Base-by-base conservation (phyloP, 1,139 yeast species). In the Saccharomyces hybrid region DNA sequence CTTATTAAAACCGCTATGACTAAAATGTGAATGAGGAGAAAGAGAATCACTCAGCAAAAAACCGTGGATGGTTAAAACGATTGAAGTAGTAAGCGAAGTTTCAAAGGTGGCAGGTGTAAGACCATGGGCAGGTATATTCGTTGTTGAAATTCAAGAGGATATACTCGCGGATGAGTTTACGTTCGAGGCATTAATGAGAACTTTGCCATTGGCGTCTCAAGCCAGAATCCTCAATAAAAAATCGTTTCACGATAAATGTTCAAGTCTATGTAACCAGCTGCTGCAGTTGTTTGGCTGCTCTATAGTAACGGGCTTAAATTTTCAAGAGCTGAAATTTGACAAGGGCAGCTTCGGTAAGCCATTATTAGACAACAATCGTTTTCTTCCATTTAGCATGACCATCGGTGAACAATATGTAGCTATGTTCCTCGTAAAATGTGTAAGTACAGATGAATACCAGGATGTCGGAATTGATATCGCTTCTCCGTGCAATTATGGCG, bases 391-490 rank as follows among this genome's bases (percentile, higher is more conserved):
- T 51, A 81, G 86, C 47, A 80, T 83, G 66, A 84, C 88, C 25
- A 76, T 78, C 55, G 78, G 80, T 28, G 63, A 79, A 4, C 70
- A 79, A 1, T 64, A 78, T 25, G 64, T 84, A 27, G 79, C 73
- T 0, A 68, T 67, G 62, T 65, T 53, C 51, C 70, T 84, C 0
- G 73, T 70, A 3, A 49, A 57, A 0, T 50, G 55, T 0, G 60
- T 59, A 4, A 16, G 16, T 3, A 3, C 49, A 11, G 55, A 57
- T 7, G 48, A 25, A 7, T 28, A 7, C n/a, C 5, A 16, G 0
- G 75, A 76, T 0, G 67, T 84, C 2, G 93, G 93, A 0, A 66
- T 84, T 0, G 95, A 86, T 63, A 69, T 86, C 31, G 85, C 89
- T 0, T 83, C 82, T 59, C 70, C 77, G 0, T 52, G 58, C 3